Evolutionary conservation across 2,329 filamentous ascomycete species (phyloP).

Genomic region (Ambrosiella beaveri): DNA sequence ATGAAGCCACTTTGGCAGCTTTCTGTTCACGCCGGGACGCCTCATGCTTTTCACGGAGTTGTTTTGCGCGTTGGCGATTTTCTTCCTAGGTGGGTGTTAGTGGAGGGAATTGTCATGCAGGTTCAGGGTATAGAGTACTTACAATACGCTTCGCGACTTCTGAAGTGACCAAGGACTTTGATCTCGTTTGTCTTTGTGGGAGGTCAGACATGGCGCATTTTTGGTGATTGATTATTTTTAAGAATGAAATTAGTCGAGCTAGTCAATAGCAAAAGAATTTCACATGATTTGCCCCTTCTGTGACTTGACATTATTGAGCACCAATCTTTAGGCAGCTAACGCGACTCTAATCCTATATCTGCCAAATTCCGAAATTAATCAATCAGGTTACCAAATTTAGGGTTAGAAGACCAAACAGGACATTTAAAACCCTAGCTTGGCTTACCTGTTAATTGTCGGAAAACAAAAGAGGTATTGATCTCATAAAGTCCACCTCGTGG

Average conservation of each 20-base stretch:
- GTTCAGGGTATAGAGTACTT: constrained; percentile 16
- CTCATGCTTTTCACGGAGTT: constrained; percentile 56
- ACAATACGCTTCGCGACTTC: constrained; percentile 39
- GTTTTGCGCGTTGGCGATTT: constrained; percentile 75
- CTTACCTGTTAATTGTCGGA: too few species aligned
- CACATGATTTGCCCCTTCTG: neutral
- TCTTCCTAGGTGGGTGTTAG: constrained; percentile 46
- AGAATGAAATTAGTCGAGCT: neutral
- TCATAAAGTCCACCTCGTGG: too few species aligned
- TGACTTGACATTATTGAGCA: neutral
- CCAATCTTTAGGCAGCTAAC: neutral
- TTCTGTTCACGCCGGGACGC: constrained; percentile 20
- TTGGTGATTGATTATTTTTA: neutral
- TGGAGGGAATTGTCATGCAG: neutral
- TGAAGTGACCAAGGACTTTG: constrained; percentile 24
- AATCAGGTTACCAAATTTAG: too few species aligned
- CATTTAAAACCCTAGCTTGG: too few species aligned
- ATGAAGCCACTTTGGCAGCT: neutral
- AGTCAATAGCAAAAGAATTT: neutral
- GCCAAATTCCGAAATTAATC: too few species aligned
- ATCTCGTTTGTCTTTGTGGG: constrained; percentile 1
- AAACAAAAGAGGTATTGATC: too few species aligned
- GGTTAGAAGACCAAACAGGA: too few species aligned
- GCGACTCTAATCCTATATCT: neutral
- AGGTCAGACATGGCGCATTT: constrained; percentile 1